Evolutionary conservation across 139 green algal species (phyloP).

Genomic region (Astrephomene gubernaculifera): DNA sequence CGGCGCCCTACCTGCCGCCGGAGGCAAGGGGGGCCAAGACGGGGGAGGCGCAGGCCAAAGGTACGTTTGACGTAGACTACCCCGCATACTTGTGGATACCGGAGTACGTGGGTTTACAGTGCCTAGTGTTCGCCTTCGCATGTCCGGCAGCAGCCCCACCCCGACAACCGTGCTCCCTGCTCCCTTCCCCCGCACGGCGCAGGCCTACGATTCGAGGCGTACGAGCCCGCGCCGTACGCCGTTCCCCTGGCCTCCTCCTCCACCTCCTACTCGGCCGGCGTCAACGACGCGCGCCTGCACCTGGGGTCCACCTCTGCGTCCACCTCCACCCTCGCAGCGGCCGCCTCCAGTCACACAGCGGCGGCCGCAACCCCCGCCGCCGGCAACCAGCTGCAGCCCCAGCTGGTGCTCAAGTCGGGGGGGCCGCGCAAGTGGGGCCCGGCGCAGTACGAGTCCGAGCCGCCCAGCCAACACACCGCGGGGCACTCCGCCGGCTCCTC

Average conservation of each 20-base stretch:
- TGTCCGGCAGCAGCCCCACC: too few relatives aligned
- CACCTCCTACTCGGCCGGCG: constrained; percentile 22
- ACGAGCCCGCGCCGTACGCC: constrained; percentile 43
- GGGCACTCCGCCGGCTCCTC: background rate
- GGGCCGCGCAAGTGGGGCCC: constrained; percentile 31
- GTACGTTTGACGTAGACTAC: too few relatives aligned
- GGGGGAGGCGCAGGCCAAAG: constrained; percentile 46
- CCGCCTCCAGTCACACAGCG: background rate
- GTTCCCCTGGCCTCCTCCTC: constrained; percentile 28
- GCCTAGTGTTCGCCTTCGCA: too few relatives aligned
- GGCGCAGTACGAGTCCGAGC: constrained; percentile 11
- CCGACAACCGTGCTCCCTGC: background rate
- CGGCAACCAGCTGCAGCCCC: background rate
- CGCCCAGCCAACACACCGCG: too few relatives aligned
- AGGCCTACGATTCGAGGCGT: constrained; percentile 53
- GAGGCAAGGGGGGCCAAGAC: constrained; percentile 32
- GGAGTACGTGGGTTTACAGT: too few relatives aligned
- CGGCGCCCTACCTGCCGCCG: constrained; percentile 71
- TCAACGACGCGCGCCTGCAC: constrained; percentile 22
- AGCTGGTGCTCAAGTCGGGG: constrained; percentile 10
- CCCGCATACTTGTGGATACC: too few relatives aligned
- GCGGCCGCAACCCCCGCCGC: background rate
- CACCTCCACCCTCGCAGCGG: background rate
- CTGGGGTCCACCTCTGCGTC: background rate
- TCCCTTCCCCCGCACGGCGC: too few relatives aligned